Conservation (phyloP, 23 red algal genomes). For the Pyropia yezoensis region DNA sequence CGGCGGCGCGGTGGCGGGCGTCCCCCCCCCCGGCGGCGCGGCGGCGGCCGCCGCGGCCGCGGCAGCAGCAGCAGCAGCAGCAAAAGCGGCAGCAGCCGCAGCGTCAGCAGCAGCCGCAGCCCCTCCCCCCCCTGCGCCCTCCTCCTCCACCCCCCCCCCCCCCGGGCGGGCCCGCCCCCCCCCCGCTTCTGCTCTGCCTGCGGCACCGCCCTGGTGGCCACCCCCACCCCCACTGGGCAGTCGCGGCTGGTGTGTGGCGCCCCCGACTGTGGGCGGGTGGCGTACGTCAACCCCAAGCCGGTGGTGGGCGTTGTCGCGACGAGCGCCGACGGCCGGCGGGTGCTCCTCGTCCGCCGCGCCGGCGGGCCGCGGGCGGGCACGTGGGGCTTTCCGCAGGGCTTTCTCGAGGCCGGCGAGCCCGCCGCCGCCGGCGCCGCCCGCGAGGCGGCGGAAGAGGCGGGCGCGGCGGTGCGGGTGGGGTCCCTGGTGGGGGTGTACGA, state of each 20-base stretch:
- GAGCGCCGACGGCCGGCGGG: conserved; percentile 22
- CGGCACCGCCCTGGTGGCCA: no score
- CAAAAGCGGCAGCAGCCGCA: no score
- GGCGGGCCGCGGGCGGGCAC: conserved; percentile 23
- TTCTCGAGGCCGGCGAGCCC: conserved; percentile 54
- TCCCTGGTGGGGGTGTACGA: conserved; percentile 62
- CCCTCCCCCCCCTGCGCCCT: no score
- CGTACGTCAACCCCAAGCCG: conserved; percentile 70
- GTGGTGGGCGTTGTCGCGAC: conserved; percentile 32
- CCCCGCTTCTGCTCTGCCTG: no score
- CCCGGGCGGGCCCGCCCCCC: no score
- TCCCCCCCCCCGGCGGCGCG: no score
- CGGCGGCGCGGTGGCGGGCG: no score
- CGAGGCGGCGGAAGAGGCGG: conserved; percentile 54
- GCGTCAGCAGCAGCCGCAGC: no score
- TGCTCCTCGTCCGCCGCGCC: conserved; percentile 41
- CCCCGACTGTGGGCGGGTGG: conserved; percentile 12
- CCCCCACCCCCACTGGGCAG: neutral
- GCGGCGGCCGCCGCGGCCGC: no score
- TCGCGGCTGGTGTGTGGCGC: conserved; percentile 43
- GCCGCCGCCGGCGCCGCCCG: conserved; percentile 29
- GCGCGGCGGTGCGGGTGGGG: conserved; percentile 25
- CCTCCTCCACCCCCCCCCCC: no score
- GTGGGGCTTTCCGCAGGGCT: conserved; percentile 66
- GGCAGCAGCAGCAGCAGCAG: no score